Percentiles rank a stretch among this genome's conserved stretches.
Conservation (phyloP, 352 stramenopile genomes). For the Phytophthora sojae region DNA sequence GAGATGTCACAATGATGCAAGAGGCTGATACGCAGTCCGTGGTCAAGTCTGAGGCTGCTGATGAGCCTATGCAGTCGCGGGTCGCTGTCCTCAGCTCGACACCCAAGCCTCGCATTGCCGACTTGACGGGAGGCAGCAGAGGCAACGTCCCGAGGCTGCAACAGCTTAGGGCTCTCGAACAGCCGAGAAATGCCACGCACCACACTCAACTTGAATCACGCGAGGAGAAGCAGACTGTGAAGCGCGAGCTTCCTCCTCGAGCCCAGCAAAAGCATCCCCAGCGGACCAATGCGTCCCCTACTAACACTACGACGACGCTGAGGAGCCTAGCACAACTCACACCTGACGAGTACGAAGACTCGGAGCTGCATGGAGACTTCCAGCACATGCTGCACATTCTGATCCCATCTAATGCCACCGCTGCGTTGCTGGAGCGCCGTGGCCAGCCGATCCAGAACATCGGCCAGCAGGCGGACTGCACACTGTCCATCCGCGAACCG, state of each 20-base stretch:
- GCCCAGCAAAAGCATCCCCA: slow-evolving; percentile 17
- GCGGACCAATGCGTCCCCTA: neutral
- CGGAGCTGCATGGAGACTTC: slow-evolving; percentile 62
- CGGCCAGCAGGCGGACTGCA: slow-evolving; percentile 55
- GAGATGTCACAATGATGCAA: neutral
- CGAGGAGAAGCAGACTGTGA: slow-evolving; percentile 10
- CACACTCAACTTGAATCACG: slow-evolving; percentile 3
- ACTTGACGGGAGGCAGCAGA: slow-evolving; percentile 15
- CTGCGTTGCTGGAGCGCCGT: slow-evolving; percentile 58
- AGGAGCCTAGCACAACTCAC: slow-evolving; percentile 35
- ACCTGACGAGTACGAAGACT: slow-evolving; percentile 62
- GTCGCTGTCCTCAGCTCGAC: slow-evolving; percentile 27
- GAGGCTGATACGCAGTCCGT: neutral
- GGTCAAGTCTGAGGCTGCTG: neutral
- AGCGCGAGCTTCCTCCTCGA: slow-evolving; percentile 9
- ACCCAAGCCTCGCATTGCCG: slow-evolving; percentile 14
- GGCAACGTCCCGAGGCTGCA: slow-evolving; percentile 15
- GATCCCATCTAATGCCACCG: slow-evolving; percentile 59
- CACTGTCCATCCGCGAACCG: slow-evolving; percentile 58
- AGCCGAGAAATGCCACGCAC: slow-evolving; percentile 13
- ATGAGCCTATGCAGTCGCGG: neutral
- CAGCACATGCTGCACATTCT: slow-evolving; percentile 70
- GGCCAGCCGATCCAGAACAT: slow-evolving; percentile 62
- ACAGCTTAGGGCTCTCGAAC: slow-evolving; percentile 27
- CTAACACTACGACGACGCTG: slow-evolving; percentile 3